These are phyloP conservation scores for Periconia digitata DNA, from an alignment of 2,329 filamentous ascomycete species.

Conservation along the genomic window DNA sequence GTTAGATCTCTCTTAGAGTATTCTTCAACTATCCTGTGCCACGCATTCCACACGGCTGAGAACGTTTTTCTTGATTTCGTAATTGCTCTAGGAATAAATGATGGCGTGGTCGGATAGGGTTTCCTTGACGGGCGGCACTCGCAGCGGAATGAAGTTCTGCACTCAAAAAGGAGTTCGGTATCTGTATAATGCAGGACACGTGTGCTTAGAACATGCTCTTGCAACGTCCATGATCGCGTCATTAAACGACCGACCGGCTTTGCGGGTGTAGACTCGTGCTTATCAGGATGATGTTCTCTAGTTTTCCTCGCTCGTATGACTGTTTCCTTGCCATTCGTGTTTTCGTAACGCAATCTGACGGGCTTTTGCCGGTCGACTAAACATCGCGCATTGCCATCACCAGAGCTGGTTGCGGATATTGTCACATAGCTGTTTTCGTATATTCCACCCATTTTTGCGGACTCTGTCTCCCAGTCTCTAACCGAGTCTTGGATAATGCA, in stretches of 20 bases:
- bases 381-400: slow-evolving; percentile 21
- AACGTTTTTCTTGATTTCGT: slow-evolving; percentile 19
- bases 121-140: slow-evolving; percentile 34
- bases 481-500: slow-evolving; percentile 39
- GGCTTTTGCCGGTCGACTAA: slow-evolving; percentile 29
- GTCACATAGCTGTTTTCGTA: slow-evolving; percentile 38
- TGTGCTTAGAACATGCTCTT: slow-evolving; percentile 37
- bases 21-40: slow-evolving; percentile 35
- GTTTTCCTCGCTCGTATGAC: slow-evolving; percentile 28
- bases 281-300: slow-evolving; percentile 31
- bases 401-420: slow-evolving; percentile 30
- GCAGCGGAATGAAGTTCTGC: slow-evolving; percentile 34
- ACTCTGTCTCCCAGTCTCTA: slow-evolving; percentile 38
- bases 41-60: slow-evolving; percentile 27
- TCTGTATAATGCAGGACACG: slow-evolving; percentile 36
- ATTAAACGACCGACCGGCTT: slow-evolving; percentile 28
- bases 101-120: slow-evolving; percentile 28
- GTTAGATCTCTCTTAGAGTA: slow-evolving; percentile 33
- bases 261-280: slow-evolving; percentile 22
- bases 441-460: slow-evolving; percentile 37
- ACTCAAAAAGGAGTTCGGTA: slow-evolving; percentile 39
- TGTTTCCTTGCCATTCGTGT: slow-evolving; percentile 25
- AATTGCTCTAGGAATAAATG: slow-evolving; percentile 35
- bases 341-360: slow-evolving; percentile 28
- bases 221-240: slow-evolving; percentile 34